Conservation (phyloP, 345 rosid species). For the Theobroma cacao region DNA sequence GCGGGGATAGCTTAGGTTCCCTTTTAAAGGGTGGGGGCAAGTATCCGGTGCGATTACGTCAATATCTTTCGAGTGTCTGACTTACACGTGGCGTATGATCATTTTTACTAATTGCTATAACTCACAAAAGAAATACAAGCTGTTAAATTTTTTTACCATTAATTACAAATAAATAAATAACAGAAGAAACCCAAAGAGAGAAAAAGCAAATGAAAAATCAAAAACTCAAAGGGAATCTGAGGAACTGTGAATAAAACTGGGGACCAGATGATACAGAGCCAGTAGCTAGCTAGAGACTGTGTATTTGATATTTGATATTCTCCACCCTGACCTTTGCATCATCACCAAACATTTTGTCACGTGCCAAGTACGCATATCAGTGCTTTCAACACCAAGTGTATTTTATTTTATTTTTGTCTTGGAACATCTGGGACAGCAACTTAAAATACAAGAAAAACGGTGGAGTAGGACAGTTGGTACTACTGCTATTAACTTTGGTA, state of each 20-base stretch:
- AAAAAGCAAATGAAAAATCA: too few species aligned
- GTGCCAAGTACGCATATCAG: background rate
- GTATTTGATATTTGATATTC: background rate
- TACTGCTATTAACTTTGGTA: too few species aligned
- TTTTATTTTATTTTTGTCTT: background rate
- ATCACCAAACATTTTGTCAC: background rate
- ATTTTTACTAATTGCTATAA: too few species aligned
- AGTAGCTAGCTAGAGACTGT: background rate
- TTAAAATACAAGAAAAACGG: background rate
- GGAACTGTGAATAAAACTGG: background rate
- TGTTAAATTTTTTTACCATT: too few species aligned
- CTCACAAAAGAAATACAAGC: too few species aligned
- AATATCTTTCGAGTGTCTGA: background rate
- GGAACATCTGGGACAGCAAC: background rate
- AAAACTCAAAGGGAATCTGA: background rate
- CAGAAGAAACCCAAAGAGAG: too few species aligned
- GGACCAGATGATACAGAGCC: background rate
- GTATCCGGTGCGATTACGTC: background rate
- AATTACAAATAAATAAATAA: too few species aligned
- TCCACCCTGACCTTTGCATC: too few species aligned
- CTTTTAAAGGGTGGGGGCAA: background rate
- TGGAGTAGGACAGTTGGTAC: background rate
- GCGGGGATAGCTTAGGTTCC: constrained; percentile 16
- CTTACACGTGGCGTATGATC: background rate
- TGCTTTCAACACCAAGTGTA: background rate